A percentile compares a stretch with the other conserved stretches of the same genome.
Evolutionary conservation across 176 grass and related monocot genomes (phyloP).

Genomic region (Carex myosuroides): DNA sequence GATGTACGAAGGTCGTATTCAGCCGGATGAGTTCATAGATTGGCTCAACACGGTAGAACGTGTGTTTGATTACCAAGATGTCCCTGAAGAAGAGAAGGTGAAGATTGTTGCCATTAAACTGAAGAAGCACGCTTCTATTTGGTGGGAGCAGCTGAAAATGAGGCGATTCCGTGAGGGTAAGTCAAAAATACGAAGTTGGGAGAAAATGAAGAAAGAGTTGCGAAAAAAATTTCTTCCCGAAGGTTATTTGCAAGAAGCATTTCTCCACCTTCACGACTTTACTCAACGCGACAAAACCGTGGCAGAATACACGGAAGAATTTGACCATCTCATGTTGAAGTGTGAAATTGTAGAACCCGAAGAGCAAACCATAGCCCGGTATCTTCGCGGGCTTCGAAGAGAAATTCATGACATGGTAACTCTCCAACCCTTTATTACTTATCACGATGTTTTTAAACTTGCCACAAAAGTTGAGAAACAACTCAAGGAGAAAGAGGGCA

Average conservation of each 20-base stretch:
- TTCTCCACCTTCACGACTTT: background rate
- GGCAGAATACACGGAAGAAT: background rate
- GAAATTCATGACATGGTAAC: slow-evolving; percentile 3
- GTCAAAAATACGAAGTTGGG: background rate
- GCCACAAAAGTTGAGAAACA: slow-evolving; percentile 7
- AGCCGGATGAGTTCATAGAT: slow-evolving; percentile 9
- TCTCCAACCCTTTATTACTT: background rate
- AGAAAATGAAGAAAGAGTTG: background rate
- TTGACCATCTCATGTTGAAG: slow-evolving; percentile 23
- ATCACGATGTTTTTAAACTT: slow-evolving; percentile 1
- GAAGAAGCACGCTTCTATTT: slow-evolving; percentile 7
- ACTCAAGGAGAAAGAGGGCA: background rate
- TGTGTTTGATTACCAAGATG: slow-evolving; percentile 6
- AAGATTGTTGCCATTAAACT: background rate
- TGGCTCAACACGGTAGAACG: slow-evolving; percentile 2
- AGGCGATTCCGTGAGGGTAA: background rate
- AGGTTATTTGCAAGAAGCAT: slow-evolving; percentile 2
- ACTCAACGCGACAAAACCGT: background rate
- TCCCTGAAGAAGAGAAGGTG: background rate
- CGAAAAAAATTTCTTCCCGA: no score
- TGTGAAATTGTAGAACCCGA: background rate
- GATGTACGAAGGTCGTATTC: background rate
- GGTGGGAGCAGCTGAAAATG: slow-evolving; percentile 13
- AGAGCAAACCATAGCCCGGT: no score
- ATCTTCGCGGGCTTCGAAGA: no score